Percentiles rank a stretch among this genome's conserved stretches.
phyloP scores from a whole-genome alignment of 2,329 filamentous ascomycete genomes.

The Talaromyces amestolkiae region DNA sequence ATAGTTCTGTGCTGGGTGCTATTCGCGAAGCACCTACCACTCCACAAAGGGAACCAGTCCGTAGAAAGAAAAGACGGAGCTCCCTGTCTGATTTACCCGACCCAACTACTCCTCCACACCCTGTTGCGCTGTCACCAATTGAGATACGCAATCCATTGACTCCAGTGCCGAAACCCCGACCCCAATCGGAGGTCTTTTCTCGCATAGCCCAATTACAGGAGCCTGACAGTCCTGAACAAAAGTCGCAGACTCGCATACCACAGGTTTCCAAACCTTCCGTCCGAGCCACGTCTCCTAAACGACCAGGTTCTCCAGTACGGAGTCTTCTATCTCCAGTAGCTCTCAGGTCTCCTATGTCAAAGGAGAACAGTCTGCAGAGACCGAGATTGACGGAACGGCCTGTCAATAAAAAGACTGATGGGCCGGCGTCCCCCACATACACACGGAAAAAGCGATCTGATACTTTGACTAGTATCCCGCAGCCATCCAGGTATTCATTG shows the following conservation, averaged over 20 bases:
- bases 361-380: constrained; percentile 42
- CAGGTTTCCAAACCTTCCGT: constrained; percentile 15
- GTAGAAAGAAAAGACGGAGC: constrained; percentile 79
- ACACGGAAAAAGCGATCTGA: constrained; percentile 47
- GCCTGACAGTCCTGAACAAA: background rate
- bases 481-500: constrained; percentile 31
- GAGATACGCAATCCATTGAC: constrained; percentile 40
- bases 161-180: constrained; percentile 26
- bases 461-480: constrained; percentile 50
- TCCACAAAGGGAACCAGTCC: constrained; percentile 45
- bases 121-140: constrained; percentile 36
- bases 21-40: constrained; percentile 52
- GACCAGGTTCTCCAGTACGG: constrained; percentile 34
- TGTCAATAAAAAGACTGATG: constrained; percentile 33
- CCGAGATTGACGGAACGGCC: constrained; percentile 33
- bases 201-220: constrained; percentile 9
- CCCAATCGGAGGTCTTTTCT: constrained; percentile 31
- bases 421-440: constrained; percentile 34
- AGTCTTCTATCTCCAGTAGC: constrained; percentile 33
- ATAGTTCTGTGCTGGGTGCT: constrained; percentile 46
- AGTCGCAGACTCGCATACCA: constrained; percentile 16
- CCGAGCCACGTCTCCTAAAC: constrained; percentile 26
- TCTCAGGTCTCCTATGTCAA: constrained; percentile 36
- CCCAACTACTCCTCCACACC: constrained; percentile 61
- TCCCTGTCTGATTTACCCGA: constrained; percentile 82